Evolutionary conservation across 768 basidiomycete genomes (phyloP), one percentile per base, ranked within the genome.

Genomic region (Lentinus tigrinus): DNA sequence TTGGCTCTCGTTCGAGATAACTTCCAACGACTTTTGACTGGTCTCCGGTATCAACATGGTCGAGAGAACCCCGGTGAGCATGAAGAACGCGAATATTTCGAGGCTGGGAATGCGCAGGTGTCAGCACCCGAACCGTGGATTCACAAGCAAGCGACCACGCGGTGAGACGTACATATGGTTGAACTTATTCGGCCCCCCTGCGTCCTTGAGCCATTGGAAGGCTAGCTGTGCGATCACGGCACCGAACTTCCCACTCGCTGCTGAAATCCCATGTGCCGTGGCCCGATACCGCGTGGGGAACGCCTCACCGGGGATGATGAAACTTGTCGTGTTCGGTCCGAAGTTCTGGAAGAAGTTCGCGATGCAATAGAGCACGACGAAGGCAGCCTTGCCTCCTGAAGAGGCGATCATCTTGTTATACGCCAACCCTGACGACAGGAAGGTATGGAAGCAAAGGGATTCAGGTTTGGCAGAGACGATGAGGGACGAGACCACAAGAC

Each of bases 61-160:
- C 21, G 77, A 75, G 50, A 71, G 61, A 54, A 75, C 63, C 38
- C 78, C 78, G 0, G 77, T 75, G 27, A 78, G 52, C 78, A 77
- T 80, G 72, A 78, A 78, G 52, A 78, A 67, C n/a, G 76, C 77
- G 52, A 78, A 79, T 57, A 80, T 72, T 63, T 80, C 69, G 13
- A 79, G 65, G 57, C 76, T 73, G 60, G 50, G 4, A 21, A 37
- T 11, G 14, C 17, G 21, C 3, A 47, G 26, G 11, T n/a, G 21
- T 28, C 43, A 17, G 19, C 43, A 21, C 23, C 6, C 16, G 17
- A 24, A 38, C 16, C 31, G 40, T 24, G 28, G 17, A 52, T 13
- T 13, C 7, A 24, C 43, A 23, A 44, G 23, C 40, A 19, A 16
- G 43, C 19, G 10, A 44, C 24, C 23, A 10, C 19, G 17, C 17